Base-by-base conservation (phyloP, 2,329 filamentous ascomycete genomes). In the Alternaria solani region DNA sequence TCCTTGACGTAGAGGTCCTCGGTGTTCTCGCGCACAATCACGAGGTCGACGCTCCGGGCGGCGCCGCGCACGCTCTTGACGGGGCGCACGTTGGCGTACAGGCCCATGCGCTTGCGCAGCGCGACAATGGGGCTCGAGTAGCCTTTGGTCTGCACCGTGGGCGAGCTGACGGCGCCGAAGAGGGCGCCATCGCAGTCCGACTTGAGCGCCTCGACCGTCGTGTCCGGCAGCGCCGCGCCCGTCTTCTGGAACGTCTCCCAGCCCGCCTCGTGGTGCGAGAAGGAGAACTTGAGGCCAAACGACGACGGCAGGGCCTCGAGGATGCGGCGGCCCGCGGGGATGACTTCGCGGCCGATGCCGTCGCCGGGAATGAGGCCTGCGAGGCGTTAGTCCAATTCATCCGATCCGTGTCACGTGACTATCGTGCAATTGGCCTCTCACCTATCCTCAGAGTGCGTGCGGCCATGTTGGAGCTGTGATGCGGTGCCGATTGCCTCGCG, bases 1-100 rank as follows among this genome's bases (percentile, higher is more conserved):
- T 98, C 91, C 84, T 98, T 98, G 72, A 99, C 94, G 81, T 97
- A 97, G 41, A 99, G 87, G 79, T 99, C 95, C 83, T 99, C 95
- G 32, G 95, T 99, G 85, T 99, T 99, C 82, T 99, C 95, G 67
- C 95, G 92, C 56, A 98, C 95, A 74, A 98, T 99, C 75, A 99
- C 95, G 79, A 99, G 90, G 82, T 99, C 95, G 75, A 97, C 93
- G 65, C 91, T 90, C 51, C 78, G 77, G 9, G 80, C 78, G 55
- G 87, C 86, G 34, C 88, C 90, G 64, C 84, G 75, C 65, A 92
- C 88, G 46, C 91, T 91, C 85, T 97, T 97, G 79, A 98, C 95
- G 55, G 94, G 94, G 38, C 95, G 91, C 51, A 99, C 94, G 79
- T 99, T 99, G 83, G 95, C 95, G 82, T 97, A 99, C 59, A 99